Evolutionary conservation across 495 filamentous ascomycete species (phyloP), one percentile per base, ranked within the genome.

Genomic region (Achaetomiella virescens): DNA sequence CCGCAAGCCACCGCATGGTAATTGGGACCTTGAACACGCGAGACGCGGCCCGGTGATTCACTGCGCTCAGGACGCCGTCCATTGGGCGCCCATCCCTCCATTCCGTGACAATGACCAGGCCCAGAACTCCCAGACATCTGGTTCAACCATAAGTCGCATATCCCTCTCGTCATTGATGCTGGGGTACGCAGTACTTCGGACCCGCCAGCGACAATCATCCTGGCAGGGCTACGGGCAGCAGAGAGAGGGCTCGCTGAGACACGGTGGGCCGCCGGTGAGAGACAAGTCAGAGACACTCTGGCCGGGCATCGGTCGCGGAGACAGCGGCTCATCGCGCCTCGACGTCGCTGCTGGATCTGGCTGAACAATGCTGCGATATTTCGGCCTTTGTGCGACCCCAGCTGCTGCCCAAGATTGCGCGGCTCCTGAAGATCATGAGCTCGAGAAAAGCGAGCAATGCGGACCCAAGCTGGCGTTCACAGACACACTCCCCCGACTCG

Each of bases 181-280:
- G 31, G 46, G 22, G 15, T 6, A 38, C n/a, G n/a, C n/a, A n/a
- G n/a, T n/a, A n/a, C n/a, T n/a, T n/a, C n/a, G n/a, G n/a, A n/a
- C 10, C 27, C 42, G 14, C 17, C 47, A 9, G 48, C 24, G 48
- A 20, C 22, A 25, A 27, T 8, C 8, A n/a, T 20, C n/a, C 22
- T 2, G 18, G n/a, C 48, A 24, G 31, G 37, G 38, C 38, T 15
- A 38, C 8, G 33, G 21, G 25, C 6, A 2, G 20, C 35, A 18
- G 22, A 18, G 6, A 14, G 6, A 17, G 14, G 15, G 8, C 48
- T 25, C 22, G 24, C 48, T 11, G 48, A 42, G 37, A 42, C 49
- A 43, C 38, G 49, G 49, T 52, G 38, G 37, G 18, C 49, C 14
- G 21, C 49, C 38, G 49, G 49, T 43, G 49, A 52, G 38, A 20